Evolutionary conservation across 2,329 filamentous ascomycete genomes (phyloP), one percentile per base, ranked within the genome.

Genomic region (Thielaviopsis ethacetica): DNA sequence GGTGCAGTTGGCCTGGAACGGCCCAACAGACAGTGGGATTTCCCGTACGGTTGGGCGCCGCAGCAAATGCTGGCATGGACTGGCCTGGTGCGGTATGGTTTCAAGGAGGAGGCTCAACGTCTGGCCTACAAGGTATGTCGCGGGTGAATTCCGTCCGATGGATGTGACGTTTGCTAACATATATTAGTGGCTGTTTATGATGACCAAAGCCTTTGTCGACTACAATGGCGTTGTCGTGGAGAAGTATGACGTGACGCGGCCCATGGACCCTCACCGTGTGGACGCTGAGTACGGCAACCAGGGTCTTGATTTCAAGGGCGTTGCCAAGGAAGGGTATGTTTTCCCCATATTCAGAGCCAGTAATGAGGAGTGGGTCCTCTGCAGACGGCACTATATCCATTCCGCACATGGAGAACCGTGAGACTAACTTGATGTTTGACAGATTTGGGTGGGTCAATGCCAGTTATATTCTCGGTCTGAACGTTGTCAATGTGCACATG

Each of bases 361-460:
- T 27, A 27, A 34, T 10, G 24, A n/a, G 13, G 38, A 3, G 3
- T 44, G 15, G 17, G 17, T n/a, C 38, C 12, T 5, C n/a, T 44
- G 15, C 10, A 17, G 7, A 15, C 38, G 17, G 17, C 38, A 15
- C 38, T 44, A 4, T 44, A 44, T 44, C 15, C 38, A 44, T 17
- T 44, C 15, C n/a, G 7, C n/a, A 6, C 19, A 21, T 21, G 17
- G 9, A 49, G n/a, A 21, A 21, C 21, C 7, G n/a, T n/a, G 10
- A 49, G 17, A 49, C 44, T 49, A 49, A 49, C 44, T 2, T 49
- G 7, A 21, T 49, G 44, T 49, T 5, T 27, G 60, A 55, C 67
- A 95, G 91, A 60, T 98, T 98, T 68, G 93, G 91, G 57, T 98
- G 93, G 93, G 93, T 97, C 67, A 98, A 98, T 69, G 91, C 93